Evolutionary conservation across 2,329 filamentous ascomycete genomes (phyloP).

Genomic region (Raffaelea ambrosiae): DNA sequence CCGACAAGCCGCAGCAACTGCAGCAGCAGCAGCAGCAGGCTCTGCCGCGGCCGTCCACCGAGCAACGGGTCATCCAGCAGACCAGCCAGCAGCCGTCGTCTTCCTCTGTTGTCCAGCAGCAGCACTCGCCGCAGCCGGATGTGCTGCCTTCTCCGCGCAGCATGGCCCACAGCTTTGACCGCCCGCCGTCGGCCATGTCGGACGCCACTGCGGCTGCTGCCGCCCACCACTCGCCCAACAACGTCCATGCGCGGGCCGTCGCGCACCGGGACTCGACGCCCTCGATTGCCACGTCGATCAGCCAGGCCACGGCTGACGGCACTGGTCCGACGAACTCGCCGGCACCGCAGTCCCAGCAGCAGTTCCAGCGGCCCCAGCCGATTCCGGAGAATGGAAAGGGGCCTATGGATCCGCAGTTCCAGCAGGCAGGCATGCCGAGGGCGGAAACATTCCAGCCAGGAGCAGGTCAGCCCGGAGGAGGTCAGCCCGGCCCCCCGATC

Average conservation of each 20-base stretch:
- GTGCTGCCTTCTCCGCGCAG: background rate
- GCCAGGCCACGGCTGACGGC: background rate
- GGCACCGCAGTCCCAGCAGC: slow-evolving; percentile 1
- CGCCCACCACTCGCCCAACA: background rate
- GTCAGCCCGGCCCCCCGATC: too few species aligned
- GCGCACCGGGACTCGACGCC: background rate
- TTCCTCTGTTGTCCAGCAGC: background rate
- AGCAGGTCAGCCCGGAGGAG: too few species aligned
- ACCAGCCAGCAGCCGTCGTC: too few species aligned
- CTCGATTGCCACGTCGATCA: slow-evolving; percentile 2
- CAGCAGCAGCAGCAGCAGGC: background rate
- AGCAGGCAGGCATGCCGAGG: background rate
- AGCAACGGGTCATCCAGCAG: background rate
- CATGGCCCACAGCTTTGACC: background rate
- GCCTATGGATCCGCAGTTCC: background rate
- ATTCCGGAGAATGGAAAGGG: background rate
- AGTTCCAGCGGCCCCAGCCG: slow-evolving; percentile 1
- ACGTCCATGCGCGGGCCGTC: background rate
- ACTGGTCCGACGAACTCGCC: slow-evolving; percentile 3
- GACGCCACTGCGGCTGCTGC: background rate
- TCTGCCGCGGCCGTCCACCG: too few species aligned
- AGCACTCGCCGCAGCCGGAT: background rate
- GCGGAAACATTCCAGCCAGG: background rate
- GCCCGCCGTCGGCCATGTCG: slow-evolving; percentile 6
- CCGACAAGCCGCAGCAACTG: background rate